Evolutionary conservation across 768 basidiomycete species (phyloP), one percentile per base, ranked within the genome.

Genomic region (Suillus clintonianus): DNA sequence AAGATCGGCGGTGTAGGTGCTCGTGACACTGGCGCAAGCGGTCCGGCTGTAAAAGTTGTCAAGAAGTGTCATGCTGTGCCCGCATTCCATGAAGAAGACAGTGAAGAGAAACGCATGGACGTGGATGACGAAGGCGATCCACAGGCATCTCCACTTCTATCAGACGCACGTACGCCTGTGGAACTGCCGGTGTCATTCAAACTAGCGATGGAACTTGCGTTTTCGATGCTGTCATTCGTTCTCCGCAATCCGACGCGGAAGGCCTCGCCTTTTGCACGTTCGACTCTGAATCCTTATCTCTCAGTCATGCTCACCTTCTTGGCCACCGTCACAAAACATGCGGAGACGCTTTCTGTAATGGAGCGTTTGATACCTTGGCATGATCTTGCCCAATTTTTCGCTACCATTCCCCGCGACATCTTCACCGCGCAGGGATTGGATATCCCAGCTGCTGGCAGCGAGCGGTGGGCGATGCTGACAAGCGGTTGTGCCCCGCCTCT

Each of bases 271-370:
- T 89, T 82, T 72, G 80, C 84, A 36, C 77, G 80, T 55, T 76
- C 83, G 27, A 79, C 80, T 48, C 75, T 94, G 6, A 97, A 96
- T 70, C 93, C 97, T 0, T 99, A 98, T 76, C 85, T 97, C 59
- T 85, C 92, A 0, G 78, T 94, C 64, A 73, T 97, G 51, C 82
- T 98, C 59, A 99, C 97, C 0, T 99, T 98, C 83, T 81, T 99
- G 30, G 81, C 88, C 0, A 94, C 92, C 0, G 72, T 94, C 36
- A 76, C 88, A 60, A 90, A 89, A 69, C 86, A 94, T 64, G 70
- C 83, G 0, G 81, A 82, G 17, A 87, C 87, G 0, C 82, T 89
- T 34, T 75, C 80, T 0, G 77, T 89, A 4, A 77, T 99, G 32
- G 91, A 94, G 70, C 86, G 91, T 13, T 80, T 83, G 47, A 81